A percentile compares a stretch with the other conserved stretches of the same genome.
Conservation (phyloP, 192 early-diverging fungal species). For the Backusella psychrophila region DNA sequence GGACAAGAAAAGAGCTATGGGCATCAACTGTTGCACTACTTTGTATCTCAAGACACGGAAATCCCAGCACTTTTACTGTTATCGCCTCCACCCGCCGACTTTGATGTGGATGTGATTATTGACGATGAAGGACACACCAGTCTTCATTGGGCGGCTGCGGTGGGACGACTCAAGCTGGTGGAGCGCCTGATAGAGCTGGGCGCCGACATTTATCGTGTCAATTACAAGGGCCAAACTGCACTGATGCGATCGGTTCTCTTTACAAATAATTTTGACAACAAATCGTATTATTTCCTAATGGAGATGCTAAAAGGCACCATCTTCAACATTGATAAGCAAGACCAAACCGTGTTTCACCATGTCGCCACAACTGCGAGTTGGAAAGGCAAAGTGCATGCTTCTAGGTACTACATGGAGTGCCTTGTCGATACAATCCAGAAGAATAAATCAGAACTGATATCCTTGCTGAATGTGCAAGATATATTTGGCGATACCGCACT, state of each 20-base stretch:
- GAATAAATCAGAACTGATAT: slow-evolving; percentile 74
- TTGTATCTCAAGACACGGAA: slow-evolving; percentile 15
- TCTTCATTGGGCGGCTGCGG: slow-evolving; percentile 94
- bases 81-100: slow-evolving; percentile 54
- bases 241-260: slow-evolving; percentile 89
- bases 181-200: slow-evolving; percentile 73
- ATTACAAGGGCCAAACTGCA: slow-evolving; percentile 86
- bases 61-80: slow-evolving; percentile 21
- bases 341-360: slow-evolving; percentile 92
- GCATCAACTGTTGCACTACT: slow-evolving; percentile 20
- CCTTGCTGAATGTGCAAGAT: slow-evolving; percentile 78
- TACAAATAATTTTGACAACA: slow-evolving; percentile 84
- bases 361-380: slow-evolving; percentile 69
- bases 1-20: slow-evolving; percentile 46
- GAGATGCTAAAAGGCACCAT: slow-evolving; percentile 75
- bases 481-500: slow-evolving; percentile 78
- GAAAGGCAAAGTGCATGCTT: slow-evolving; percentile 69
- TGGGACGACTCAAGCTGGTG: slow-evolving; percentile 76
- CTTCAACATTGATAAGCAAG: slow-evolving; percentile 69
- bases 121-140: slow-evolving; percentile 96
- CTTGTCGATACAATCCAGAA: slow-evolving; percentile 66
- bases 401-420: slow-evolving; percentile 89
- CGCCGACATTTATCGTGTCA: slow-evolving; percentile 68
- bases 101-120: slow-evolving; percentile 84
- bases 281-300: slow-evolving; percentile 73